Evolutionary conservation across 2,329 filamentous ascomycete genomes (phyloP), one percentile per base, ranked within the genome.

Genomic region (Clonostachys rosea): DNA sequence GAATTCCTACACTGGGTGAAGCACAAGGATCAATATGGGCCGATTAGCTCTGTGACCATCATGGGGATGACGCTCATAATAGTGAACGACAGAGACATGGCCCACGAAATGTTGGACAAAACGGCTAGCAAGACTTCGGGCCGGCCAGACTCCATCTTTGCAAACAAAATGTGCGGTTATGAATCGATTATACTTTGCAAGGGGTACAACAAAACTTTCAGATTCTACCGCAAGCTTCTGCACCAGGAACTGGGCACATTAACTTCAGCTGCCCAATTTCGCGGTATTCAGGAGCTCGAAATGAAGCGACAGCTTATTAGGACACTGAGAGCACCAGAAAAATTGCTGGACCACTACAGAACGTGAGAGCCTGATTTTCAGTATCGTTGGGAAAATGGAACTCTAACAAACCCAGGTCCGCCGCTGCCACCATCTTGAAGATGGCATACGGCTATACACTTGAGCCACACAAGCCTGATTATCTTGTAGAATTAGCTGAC

Each of bases 1-100:
- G 64, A 67, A 34, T 63, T 53, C 50, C 50, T 59, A 35, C 61
- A 68, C 46, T 69, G 65, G 65, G 35, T 64, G 2, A 54, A 59
- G 39, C 59, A 63, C 44, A 67, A 66, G 35, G 58, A 68, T 2
- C 33, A 50, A 11, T 64, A 64, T 44, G 61, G 61, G 1, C 55
- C 54, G 2, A 49, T 61, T 16, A 59, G 63, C 45, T 57, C 55
- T 4, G 18, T 57, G 6, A 54, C 43, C 5, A 46, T 50, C 2
- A 13, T 54, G 16, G 52, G 66, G 51, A 58, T 60, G 48, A 68
- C 68, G 2, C 53, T 71, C 13, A 50, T 75, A 24, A 54, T 75
- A n/a, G 46, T 74, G 1, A 61, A 73, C 47, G 68, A 70, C 45
- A 52, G 56, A 45, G 48, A 63, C 10, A 49, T 64, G 7, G 64